Conservation (phyloP, 2,329 filamentous ascomycete genomes). For the Gnomoniopsis smithogilvyi region DNA sequence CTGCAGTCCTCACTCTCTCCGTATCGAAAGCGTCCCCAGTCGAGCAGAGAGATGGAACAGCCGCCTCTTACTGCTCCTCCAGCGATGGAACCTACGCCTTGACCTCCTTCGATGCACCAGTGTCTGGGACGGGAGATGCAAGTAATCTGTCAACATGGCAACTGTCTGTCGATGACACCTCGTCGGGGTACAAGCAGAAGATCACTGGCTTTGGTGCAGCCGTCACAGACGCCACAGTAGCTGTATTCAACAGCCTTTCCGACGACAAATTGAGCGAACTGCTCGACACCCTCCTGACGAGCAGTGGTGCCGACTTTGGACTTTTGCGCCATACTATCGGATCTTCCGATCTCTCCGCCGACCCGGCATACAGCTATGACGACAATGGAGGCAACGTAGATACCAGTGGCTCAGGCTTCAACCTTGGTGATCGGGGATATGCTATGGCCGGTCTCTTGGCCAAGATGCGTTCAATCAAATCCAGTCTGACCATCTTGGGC, state of each 20-base stretch:
- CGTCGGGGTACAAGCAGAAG: conserved; percentile 35
- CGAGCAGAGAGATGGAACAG: conserved; percentile 3
- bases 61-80: conserved; percentile 32
- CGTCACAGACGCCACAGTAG: conserved; percentile 39
- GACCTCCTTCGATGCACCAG: conserved; percentile 29
- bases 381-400: conserved; percentile 31
- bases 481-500: conserved; percentile 34
- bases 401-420: conserved; percentile 27
- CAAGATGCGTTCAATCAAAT: conserved; percentile 32
- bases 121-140: conserved; percentile 30
- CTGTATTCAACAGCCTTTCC: conserved; percentile 33
- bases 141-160: conserved; percentile 32
- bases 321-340: conserved; percentile 39
- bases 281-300: conserved; percentile 33
- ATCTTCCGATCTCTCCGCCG: conserved; percentile 36
- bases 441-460: conserved; percentile 35
- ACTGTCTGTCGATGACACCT: conserved; percentile 36
- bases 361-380: conserved; percentile 38
- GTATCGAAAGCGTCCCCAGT: too few species aligned
- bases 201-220: conserved; percentile 40
- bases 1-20: too few species aligned
- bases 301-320: conserved; percentile 35
- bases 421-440: conserved; percentile 35
- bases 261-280: conserved; percentile 27
- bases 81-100: conserved; percentile 35